Evolutionary conservation across 108 stramenopile genomes (phyloP), one percentile per base, ranked within the genome.

Genomic region (Nitzschia inconspicua): DNA sequence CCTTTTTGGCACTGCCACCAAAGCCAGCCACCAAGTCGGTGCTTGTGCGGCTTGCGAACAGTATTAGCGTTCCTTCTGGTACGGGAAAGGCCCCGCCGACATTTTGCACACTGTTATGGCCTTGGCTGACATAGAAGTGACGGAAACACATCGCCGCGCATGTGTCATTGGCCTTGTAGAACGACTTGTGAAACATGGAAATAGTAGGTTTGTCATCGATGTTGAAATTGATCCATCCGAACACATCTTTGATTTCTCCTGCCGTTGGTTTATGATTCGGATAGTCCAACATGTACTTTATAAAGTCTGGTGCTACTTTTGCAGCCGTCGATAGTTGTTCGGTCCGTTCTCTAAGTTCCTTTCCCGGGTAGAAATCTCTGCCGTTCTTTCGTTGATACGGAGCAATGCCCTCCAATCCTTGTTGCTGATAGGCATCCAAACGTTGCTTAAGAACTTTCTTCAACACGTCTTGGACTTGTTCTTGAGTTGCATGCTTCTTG

Each of bases 121-220:
- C 61, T 18, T 76, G 65, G 36, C 70, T 72, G 5, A 82, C 42
- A 47, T 82, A 82, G 41, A 78, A 82, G 54, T 78, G 74, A 4
- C 80, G 58, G 36, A 77, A 72, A 64, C 72, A 77, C 35, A 77
- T 71, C n/a, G n/a, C n/a, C 2, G 75, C 53, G 30, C 66, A 81
- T 8, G 68, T 63, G 9, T 47, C 75, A 28, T 57, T 41, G n/a
- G 2, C 26, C 13, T 63, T 66, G 67, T 73, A 63, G 7, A 68
- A 72, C 18, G 67, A 18, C 32, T 70, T 57, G 46, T 82, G 80
- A 41, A 76, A 57, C 14, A 82, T 44, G 9, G 72, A 68, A 40
- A 82, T 64, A 1, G 80, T 78, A 25, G 77, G 74, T 30, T 76
- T 75, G 27, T 65, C 77, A 37, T 82, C 80, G 44, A 82, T 82